Evolutionary conservation across 345 rosid species (phyloP).

Genomic region (Fremontodendron californicum): DNA sequence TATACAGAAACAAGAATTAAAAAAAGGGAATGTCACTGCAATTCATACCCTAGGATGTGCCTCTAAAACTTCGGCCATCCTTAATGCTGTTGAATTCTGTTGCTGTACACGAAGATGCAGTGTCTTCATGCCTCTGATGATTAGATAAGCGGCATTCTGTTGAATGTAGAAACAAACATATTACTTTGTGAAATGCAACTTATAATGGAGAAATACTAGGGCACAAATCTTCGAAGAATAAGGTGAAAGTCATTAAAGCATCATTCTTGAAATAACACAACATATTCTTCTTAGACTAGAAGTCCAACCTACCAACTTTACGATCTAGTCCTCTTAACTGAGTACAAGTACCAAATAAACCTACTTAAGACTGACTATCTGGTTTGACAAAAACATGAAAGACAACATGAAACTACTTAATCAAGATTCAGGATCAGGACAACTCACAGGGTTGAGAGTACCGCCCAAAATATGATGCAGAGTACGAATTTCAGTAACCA

Average conservation of each 20-base stretch:
- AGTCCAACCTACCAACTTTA: conserved; percentile 14
- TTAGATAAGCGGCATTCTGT: conserved; percentile 89
- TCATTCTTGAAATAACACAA: not conserved
- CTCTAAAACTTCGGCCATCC: conserved; percentile 99
- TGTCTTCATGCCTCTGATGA: conserved; percentile 99
- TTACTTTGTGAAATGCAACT: not conserved
- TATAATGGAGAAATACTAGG: not conserved
- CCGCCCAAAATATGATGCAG: conserved; percentile 97
- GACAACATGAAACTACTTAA: not conserved
- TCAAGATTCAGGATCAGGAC: not conserved
- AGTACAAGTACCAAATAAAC: not conserved
- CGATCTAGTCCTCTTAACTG: not conserved
- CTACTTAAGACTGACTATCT: not conserved
- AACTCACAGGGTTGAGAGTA: conserved; percentile 81
- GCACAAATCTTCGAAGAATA: not conserved
- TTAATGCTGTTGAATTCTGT: conserved; percentile 83
- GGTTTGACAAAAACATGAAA: not conserved
- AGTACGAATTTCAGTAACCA: conserved; percentile 72
- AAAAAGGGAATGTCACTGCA: not conserved
- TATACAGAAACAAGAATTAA: not conserved
- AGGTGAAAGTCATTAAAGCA: conserved; percentile 5
- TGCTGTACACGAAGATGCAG: conserved; percentile 98
- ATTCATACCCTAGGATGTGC: conserved; percentile 97
- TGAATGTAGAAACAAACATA: conserved; percentile 8
- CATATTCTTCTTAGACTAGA: not conserved